These are phyloP conservation scores for Paramecium sonneborni DNA, from an alignment of 73 alveolate species.

Conservation along the genomic window DNA sequence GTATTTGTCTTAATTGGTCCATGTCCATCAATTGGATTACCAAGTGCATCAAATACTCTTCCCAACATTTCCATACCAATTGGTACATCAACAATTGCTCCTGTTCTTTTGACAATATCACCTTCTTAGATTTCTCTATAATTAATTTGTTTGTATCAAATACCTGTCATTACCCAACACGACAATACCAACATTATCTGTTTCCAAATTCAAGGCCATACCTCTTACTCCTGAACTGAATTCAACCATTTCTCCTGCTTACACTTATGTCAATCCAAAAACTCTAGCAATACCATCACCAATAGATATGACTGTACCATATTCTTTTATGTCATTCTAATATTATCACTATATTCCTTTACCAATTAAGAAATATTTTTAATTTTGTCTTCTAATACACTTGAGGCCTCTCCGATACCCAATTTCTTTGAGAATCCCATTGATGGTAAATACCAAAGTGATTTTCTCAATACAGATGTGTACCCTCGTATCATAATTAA, in stretches of 20 bases:
- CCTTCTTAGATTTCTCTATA: constrained; percentile 90
- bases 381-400: constrained; percentile 65
- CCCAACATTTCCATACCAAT: constrained; percentile 95
- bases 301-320: constrained; percentile 94
- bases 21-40: constrained; percentile 94
- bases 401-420: constrained; percentile 69
- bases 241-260: constrained; percentile 99
- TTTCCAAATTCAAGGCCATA: constrained; percentile 96
- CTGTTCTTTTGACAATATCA: constrained; percentile 94
- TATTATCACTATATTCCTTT: not conserved
- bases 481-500: constrained; percentile 53
- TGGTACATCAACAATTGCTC: constrained; percentile 93
- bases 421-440: constrained; percentile 50
- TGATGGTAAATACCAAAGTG: constrained; percentile 8
- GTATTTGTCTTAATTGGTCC: constrained; percentile 86
- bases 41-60: constrained; percentile 87
- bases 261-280: constrained; percentile 92
- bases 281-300: constrained; percentile 99
- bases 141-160: not conserved
- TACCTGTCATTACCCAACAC: constrained; percentile 95
- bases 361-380: constrained; percentile 66
- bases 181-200: constrained; percentile 98
- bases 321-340: constrained; percentile 86
- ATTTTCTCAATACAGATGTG: not conserved
- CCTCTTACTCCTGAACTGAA: constrained; percentile 95